These are phyloP conservation scores for Fusarium nematophilum DNA, from an alignment of 2,329 filamentous ascomycete genomes.

Conservation along the genomic window DNA sequence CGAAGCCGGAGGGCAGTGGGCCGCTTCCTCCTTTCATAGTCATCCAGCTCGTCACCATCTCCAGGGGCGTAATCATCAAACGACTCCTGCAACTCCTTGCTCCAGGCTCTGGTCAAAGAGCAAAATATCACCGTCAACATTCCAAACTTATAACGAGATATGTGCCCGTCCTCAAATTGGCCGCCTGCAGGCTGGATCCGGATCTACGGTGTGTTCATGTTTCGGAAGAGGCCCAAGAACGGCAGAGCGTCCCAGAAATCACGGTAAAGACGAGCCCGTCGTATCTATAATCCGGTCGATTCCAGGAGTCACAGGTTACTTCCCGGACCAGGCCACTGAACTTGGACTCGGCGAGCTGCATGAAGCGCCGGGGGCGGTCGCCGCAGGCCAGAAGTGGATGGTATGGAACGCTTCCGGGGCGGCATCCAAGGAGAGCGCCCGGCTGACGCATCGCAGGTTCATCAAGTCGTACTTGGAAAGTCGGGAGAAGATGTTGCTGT, in stretches of 20 bases:
- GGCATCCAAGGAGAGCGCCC: neutral
- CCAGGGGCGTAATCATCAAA: no score
- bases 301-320: neutral
- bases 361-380: neutral
- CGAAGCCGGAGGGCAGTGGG: accelerated
- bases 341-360: neutral
- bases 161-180: no score
- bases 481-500: neutral
- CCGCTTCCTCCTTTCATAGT: no score
- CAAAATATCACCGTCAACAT: no score
- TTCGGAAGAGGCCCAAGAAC: neutral
- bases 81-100: neutral
- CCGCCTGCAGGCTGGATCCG: neutral
- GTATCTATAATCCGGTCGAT: no score
- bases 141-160: no score
- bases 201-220: neutral
- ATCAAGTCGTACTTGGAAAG: neutral
- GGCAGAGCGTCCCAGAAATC: neutral
- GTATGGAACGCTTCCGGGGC: neutral
- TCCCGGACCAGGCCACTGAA: neutral
- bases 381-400: neutral
- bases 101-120: neutral
- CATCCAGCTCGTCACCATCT: no score
- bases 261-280: no score
- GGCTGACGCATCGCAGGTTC: neutral